Percentiles rank a stretch among this genome's conserved stretches.
phyloP scores from a whole-genome alignment of 1,284 basidiomycete species.

The Fomes fomentarius region DNA sequence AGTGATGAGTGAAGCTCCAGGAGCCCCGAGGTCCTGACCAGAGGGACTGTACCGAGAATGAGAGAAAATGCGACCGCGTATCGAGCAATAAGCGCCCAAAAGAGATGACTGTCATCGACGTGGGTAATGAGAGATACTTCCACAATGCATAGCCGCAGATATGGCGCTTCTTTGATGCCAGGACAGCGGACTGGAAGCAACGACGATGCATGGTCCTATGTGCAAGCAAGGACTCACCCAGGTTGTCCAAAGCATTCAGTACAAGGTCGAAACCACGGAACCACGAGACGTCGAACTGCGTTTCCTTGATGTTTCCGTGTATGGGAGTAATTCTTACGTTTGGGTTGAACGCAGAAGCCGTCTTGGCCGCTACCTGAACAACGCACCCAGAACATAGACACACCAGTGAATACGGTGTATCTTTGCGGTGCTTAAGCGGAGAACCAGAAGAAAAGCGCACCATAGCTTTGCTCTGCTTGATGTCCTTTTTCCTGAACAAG shows the following conservation, averaged over 20 bases:
- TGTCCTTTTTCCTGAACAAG: conserved; percentile 96
- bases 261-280: conserved; percentile 92
- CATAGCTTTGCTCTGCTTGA: conserved; percentile 94
- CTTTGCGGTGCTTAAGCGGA: background rate
- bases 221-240: conserved; percentile 62
- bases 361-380: conserved; percentile 81
- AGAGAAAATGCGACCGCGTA: too few relatives aligned
- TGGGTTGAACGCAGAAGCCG: conserved; percentile 92
- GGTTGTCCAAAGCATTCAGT: conserved; percentile 95
- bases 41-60: too few relatives aligned
- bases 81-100: too few relatives aligned
- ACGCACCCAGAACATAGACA: background rate
- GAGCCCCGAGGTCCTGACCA: too few relatives aligned
- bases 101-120: too few relatives aligned
- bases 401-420: background rate
- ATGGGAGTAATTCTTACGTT: conserved; percentile 87
- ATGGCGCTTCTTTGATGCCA: too few relatives aligned
- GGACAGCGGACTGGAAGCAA: too few relatives aligned
- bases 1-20: too few relatives aligned
- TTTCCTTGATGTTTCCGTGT: conserved; percentile 95
- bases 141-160: too few relatives aligned
- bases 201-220: too few relatives aligned
- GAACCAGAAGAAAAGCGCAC: conserved; percentile 40
- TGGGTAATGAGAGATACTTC: too few relatives aligned
- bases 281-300: conserved; percentile 90